Evolutionary conservation across 2,329 filamentous ascomycete species (phyloP).

Genomic region (Pseudocercospora fijiensis): DNA sequence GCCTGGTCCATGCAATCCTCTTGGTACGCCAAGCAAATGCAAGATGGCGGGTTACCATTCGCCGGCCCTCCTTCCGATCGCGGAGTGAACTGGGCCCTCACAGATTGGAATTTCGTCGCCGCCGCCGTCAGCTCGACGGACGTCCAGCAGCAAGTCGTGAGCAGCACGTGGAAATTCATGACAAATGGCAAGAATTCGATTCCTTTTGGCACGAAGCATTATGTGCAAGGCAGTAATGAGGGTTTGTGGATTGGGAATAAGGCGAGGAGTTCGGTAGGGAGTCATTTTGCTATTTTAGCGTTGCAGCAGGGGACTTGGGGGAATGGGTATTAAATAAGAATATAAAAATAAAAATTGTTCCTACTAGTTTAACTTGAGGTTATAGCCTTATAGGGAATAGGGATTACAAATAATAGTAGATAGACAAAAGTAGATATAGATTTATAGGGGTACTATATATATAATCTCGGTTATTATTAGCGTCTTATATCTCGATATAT

Average conservation of each 20-base stretch:
- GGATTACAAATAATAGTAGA: not conserved
- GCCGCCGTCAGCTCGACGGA: conserved; percentile 21
- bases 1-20: conserved; percentile 29
- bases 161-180: conserved; percentile 29
- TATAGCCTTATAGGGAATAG: not conserved
- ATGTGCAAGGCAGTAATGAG: conserved; percentile 19
- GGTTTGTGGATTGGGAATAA: conserved; percentile 31
- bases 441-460: no score
- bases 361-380: no score
- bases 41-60: conserved; percentile 25
- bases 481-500: no score
- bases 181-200: conserved; percentile 29
- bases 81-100: conserved; percentile 30
- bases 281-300: conserved; percentile 29
- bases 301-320: conserved; percentile 23
- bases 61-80: conserved; percentile 25
- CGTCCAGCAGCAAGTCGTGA: conserved; percentile 26
- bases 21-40: conserved; percentile 28
- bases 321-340: not conserved
- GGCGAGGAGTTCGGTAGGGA: conserved; percentile 30
- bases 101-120: conserved; percentile 32
- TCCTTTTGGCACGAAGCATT: conserved; percentile 34
- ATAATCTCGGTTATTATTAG: no score
- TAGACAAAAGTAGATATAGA: no score
- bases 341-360: no score